A percentile compares a stretch with the other conserved stretches of the same genome.
Conservation (phyloP, 305 asterid genomes). For the Fraxinus velutina region DNA sequence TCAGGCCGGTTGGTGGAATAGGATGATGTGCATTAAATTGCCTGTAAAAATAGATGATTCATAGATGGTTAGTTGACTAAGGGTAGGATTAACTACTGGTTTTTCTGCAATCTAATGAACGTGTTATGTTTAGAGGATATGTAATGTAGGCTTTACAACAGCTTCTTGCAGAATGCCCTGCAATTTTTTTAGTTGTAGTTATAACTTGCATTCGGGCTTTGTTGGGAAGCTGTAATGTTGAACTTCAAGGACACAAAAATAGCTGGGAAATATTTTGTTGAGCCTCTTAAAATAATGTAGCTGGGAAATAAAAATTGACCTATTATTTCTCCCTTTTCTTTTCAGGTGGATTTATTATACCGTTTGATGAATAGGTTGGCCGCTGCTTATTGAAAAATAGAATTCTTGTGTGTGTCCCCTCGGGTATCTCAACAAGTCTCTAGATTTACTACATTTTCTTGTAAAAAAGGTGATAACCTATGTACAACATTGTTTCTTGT, state of each 20-base stretch:
- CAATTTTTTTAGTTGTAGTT: neutral
- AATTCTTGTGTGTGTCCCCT: neutral
- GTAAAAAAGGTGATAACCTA: neutral
- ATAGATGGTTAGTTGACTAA: neutral
- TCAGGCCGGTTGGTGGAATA: neutral
- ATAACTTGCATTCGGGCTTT: neutral
- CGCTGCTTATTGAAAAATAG: neutral
- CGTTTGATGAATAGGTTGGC: neutral
- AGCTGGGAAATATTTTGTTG: neutral
- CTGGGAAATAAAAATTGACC: neutral
- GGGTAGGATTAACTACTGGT: neutral
- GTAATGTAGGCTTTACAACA: neutral
- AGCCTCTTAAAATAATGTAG: neutral
- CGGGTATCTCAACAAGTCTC: neutral
- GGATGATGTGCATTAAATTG: neutral
- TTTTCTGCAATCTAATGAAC: neutral
- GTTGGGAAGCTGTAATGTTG: neutral
- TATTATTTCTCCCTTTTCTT: neutral
- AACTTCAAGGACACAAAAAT: neutral
- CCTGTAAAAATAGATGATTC: neutral
- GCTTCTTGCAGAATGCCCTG: neutral
- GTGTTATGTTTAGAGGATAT: neutral
- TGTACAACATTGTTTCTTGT: neutral
- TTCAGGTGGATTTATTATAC: neutral
- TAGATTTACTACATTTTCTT: neutral